Conservation (phyloP, 306 rosid species). For the Medicago ruthenica region DNA sequence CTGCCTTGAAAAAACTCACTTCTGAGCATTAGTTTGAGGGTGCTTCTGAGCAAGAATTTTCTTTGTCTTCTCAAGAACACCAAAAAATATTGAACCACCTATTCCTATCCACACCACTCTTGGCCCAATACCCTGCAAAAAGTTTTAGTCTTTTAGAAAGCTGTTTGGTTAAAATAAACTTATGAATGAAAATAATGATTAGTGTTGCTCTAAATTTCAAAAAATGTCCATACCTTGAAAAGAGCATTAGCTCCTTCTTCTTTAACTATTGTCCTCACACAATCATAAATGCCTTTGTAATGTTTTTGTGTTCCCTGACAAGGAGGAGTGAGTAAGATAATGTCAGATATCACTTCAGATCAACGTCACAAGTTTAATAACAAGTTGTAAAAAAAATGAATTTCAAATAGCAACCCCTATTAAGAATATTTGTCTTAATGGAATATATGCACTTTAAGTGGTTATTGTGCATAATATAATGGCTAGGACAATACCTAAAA, state of each 20-base stretch:
- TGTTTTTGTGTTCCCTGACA: slow-evolving; percentile 70
- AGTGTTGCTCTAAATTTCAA: slow-evolving; percentile 21
- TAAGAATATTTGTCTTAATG: too few relatives aligned
- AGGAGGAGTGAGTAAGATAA: background rate
- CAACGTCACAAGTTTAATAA: slow-evolving; percentile 13
- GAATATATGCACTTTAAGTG: too few relatives aligned
- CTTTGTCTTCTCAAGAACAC: slow-evolving; percentile 79
- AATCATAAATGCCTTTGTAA: slow-evolving; percentile 73
- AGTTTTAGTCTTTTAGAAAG: background rate
- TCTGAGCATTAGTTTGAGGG: slow-evolving; percentile 36
- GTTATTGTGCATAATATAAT: too few relatives aligned
- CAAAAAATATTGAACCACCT: slow-evolving; percentile 84
- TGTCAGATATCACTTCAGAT: slow-evolving; percentile 8
- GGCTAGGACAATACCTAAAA: too few relatives aligned
- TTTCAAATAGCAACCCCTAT: background rate
- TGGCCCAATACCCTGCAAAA: slow-evolving; percentile 72
- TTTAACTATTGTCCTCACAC: slow-evolving; percentile 70
- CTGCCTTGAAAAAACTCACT: slow-evolving; percentile 22
- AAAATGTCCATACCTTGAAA: slow-evolving; percentile 59
- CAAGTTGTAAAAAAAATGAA: background rate
- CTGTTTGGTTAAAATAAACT: background rate
- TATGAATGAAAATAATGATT: background rate
- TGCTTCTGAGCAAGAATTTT: slow-evolving; percentile 60
- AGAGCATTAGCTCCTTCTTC: slow-evolving; percentile 78
- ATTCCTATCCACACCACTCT: slow-evolving; percentile 84